Evolutionary conservation across 148 eudicot species (phyloP).

Genomic region (Suaeda aralocaspica): DNA sequence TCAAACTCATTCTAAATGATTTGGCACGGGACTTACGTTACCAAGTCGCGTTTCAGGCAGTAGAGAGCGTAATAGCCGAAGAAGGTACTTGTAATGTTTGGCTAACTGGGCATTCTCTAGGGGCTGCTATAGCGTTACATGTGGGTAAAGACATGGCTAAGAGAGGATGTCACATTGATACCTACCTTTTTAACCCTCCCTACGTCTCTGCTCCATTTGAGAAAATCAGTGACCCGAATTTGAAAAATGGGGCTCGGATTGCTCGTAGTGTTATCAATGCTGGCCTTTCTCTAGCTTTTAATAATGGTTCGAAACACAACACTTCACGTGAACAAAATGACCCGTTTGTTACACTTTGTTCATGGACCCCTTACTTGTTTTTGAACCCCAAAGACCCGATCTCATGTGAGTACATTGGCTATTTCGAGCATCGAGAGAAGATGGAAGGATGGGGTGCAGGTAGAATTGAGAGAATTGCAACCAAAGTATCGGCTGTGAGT

Average conservation of each 20-base stretch:
- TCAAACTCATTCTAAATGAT: constrained; percentile 35
- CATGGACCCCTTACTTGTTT: constrained; percentile 68
- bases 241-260: constrained; percentile 48
- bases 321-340: constrained; percentile 12
- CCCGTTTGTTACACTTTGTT: constrained; percentile 34
- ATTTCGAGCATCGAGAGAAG: constrained; percentile 63
- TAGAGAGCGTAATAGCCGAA: constrained; percentile 15
- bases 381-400: constrained; percentile 59
- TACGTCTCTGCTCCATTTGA: constrained; percentile 48
- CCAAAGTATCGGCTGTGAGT: constrained; percentile 44
- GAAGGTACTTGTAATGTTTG: constrained; percentile 42
- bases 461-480: constrained; percentile 44
- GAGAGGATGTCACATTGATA: constrained; percentile 34
- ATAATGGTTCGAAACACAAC: constrained; percentile 7
- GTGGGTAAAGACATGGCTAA: constrained; percentile 59
- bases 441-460: constrained; percentile 54
- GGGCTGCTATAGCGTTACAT: constrained; percentile 62
- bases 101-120: constrained; percentile 76
- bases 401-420: constrained; percentile 54
- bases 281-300: constrained; percentile 39
- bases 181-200: constrained; percentile 81
- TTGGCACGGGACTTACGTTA: constrained; percentile 45
- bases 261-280: constrained; percentile 45
- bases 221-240: constrained; percentile 28
- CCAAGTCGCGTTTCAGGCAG: constrained; percentile 29